These are phyloP conservation scores for Penicillium roqueforti DNA, from an alignment of 495 filamentous ascomycete genomes.

Conservation along the genomic window DNA sequence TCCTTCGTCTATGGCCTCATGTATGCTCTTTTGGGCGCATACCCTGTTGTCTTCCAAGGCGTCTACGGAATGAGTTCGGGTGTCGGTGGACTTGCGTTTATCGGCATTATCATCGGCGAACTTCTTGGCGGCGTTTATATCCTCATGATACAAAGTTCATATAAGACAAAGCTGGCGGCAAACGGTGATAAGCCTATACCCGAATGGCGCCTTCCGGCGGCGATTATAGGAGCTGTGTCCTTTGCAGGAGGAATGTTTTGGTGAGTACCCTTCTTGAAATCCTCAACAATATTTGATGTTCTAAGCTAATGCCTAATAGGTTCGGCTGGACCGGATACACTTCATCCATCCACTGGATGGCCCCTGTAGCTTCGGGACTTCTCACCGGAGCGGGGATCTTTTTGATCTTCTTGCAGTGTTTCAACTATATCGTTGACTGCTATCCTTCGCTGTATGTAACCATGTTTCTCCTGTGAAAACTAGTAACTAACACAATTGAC, in stretches of 20 bases:
- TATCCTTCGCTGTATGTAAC: conserved; percentile 57
- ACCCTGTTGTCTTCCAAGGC: conserved; percentile 30
- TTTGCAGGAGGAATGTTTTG: conserved; percentile 52
- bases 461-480: conserved; percentile 6
- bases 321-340: conserved; percentile 33
- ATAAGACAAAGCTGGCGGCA: conserved; percentile 22
- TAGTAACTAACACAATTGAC: background rate
- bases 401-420: conserved; percentile 30
- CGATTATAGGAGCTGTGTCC: conserved; percentile 45
- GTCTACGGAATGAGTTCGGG: conserved; percentile 29
- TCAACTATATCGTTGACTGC: conserved; percentile 34
- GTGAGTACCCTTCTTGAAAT: conserved; percentile 17
- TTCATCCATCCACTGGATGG: conserved; percentile 31
- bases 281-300: background rate
- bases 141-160: conserved; percentile 21
- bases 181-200: conserved; percentile 28
- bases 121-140: conserved; percentile 20
- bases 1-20: conserved; percentile 40
- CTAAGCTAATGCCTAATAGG: conserved; percentile 21
- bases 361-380: conserved; percentile 25
- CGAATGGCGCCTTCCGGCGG: conserved; percentile 35
- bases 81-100: conserved; percentile 28
- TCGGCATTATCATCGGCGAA: conserved; percentile 31
- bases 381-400: conserved; percentile 28
- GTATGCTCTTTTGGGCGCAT: conserved; percentile 31